Conservation (phyloP, 257 asterid genomes). For the Cynanchum wilfordii region DNA sequence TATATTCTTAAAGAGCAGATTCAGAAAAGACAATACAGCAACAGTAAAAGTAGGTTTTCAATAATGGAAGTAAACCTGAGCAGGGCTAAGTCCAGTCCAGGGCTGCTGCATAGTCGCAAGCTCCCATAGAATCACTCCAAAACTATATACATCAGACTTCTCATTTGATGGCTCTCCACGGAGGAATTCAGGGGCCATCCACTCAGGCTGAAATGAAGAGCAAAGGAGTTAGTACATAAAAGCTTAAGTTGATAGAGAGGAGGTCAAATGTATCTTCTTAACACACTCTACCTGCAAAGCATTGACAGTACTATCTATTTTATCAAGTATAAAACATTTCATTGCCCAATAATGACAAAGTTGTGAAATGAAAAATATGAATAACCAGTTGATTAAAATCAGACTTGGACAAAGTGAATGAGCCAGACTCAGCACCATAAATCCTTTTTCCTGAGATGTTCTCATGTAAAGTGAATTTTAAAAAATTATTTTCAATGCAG, state of each 20-base stretch:
- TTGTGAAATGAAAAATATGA: background rate
- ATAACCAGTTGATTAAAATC: background rate
- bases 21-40: background rate
- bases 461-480: background rate
- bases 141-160: conserved; percentile 91
- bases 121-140: conserved; percentile 94
- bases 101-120: conserved; percentile 93
- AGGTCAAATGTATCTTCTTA: too few relatives aligned
- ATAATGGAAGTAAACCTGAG: conserved; percentile 49
- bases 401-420: background rate
- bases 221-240: conserved; percentile 33
- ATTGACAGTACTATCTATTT: conserved; percentile 10
- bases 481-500: background rate
- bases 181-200: conserved; percentile 99
- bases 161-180: conserved; percentile 97
- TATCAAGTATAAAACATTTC: conserved; percentile 1
- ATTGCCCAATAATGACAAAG: background rate
- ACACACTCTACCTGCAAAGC: conserved; percentile 21
- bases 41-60: background rate
- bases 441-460: background rate
- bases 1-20: background rate
- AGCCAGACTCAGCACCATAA: background rate
- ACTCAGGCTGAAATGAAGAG: conserved; percentile 83
- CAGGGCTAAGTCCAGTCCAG: conserved; percentile 91
- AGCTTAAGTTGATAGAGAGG: too few relatives aligned